phyloP scores from a whole-genome alignment of 805 yeast genomes.

The Schizosaccharomyces pombe region DNA sequence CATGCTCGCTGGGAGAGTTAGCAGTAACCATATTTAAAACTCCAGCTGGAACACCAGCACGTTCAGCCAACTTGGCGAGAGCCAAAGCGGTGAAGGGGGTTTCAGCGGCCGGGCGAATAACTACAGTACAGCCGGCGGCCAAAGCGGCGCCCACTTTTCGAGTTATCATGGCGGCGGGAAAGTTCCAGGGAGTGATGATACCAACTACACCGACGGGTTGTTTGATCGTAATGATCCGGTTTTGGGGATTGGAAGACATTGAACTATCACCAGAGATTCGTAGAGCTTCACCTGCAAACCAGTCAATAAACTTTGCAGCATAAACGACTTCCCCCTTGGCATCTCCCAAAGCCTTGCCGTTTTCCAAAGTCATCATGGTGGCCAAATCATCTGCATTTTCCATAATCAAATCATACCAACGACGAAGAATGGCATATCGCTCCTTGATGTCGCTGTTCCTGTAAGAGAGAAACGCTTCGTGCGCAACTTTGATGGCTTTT shows the following conservation, averaged over 20 bases:
- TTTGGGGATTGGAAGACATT: slow-evolving; percentile 25
- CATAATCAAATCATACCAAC: slow-evolving; percentile 29
- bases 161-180: slow-evolving; percentile 34
- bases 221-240: slow-evolving; percentile 32
- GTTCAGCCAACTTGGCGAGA: slow-evolving; percentile 30
- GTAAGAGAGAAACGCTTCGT: slow-evolving; percentile 28
- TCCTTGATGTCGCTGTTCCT: slow-evolving; percentile 31
- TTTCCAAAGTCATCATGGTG: slow-evolving; percentile 37
- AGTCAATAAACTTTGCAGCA: slow-evolving; percentile 59
- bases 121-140: slow-evolving; percentile 61
- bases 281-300: slow-evolving; percentile 74
- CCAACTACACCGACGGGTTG: slow-evolving; percentile 60
- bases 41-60: slow-evolving; percentile 55
- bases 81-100: slow-evolving; percentile 59
- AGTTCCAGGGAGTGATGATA: slow-evolving; percentile 41
- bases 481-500: slow-evolving; percentile 33
- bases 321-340: slow-evolving; percentile 46
- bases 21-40: slow-evolving; percentile 38
- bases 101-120: slow-evolving; percentile 53
- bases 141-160: slow-evolving; percentile 21
- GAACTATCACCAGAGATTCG: slow-evolving; percentile 43
- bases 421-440: slow-evolving; percentile 29
- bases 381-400: slow-evolving; percentile 46
- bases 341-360: slow-evolving; percentile 51
- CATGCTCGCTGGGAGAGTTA: slow-evolving; percentile 7